Conservation (phyloP, 192 early-diverging fungal species). For the Coemansia sp. region DNA sequence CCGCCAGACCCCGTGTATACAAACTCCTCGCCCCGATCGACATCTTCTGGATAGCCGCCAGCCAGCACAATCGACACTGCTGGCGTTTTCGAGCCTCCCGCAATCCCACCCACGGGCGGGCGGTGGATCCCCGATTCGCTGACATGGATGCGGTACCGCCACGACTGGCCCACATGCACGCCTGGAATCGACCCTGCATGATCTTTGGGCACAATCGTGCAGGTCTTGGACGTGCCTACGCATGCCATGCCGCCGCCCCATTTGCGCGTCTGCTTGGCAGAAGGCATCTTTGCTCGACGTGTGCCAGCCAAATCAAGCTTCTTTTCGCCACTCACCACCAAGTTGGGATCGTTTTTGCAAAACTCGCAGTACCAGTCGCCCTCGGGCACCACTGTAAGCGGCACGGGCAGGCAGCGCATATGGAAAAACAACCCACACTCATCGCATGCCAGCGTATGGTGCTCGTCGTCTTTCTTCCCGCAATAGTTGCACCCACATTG, state of each 20-base stretch:
- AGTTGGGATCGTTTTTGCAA: conserved; percentile 51
- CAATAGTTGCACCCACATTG: conserved; percentile 57
- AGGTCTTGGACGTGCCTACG: conserved; percentile 42
- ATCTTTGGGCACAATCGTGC: conserved; percentile 40
- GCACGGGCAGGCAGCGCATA: conserved; percentile 49
- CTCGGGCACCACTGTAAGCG: conserved; percentile 39
- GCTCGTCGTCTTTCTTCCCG: conserved; percentile 55
- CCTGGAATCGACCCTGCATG: conserved; percentile 61
- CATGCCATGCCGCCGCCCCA: conserved; percentile 63
- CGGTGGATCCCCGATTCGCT: conserved; percentile 60
- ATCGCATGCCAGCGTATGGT: conserved; percentile 59
- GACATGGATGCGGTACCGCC: conserved; percentile 52
- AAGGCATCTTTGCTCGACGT: conserved; percentile 53
- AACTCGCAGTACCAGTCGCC: conserved; percentile 57
- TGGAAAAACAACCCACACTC: conserved; percentile 60
- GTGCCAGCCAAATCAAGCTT: conserved; percentile 41
- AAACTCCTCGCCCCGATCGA: conserved; percentile 64
- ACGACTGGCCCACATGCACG: conserved; percentile 58
- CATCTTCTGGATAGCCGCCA: conserved; percentile 64
- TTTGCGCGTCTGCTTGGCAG: conserved; percentile 54
- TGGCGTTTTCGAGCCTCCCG: conserved; percentile 52
- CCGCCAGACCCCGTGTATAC: conserved; percentile 70
- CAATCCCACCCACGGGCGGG: conserved; percentile 64
- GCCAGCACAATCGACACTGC: conserved; percentile 64
- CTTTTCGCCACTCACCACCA: conserved; percentile 44